Base-by-base conservation (phyloP, 345 rosid genomes). In the Gossypium australe region DNA sequence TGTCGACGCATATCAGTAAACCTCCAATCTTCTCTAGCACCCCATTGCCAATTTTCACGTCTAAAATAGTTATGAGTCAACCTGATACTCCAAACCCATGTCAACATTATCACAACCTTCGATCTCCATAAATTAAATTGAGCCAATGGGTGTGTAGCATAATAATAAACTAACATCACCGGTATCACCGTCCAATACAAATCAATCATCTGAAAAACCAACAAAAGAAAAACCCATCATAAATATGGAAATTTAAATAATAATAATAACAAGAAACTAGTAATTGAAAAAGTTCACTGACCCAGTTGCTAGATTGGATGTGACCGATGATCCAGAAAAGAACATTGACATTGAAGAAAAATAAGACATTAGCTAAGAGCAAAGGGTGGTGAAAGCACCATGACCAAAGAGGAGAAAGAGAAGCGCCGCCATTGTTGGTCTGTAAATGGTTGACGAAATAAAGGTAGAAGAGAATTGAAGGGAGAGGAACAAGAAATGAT, bases 41-140 rank as follows among this genome's bases (percentile, higher is more conserved):
- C 99, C 94, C 92, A 94, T 76, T 89, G 89, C 99, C 99, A 94
- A 22, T 89, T 93, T 80, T 93, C 99, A 52, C 99, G 90, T 86
- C 99, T 82, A 73, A 94, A 87, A 69, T 94, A 94, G 83, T 88
- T 94, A 79, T 94, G 93, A 75, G 89, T 86, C 68, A 94, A 83
- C 85, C 99, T 86, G 51, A 91, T 73, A 81, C 87, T 80, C 99
- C 99, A 94, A 9, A 91, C 63, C 97, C 94, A 93, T 0, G 96
- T 89, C 80, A 91, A 71, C 45, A 73, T 8, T 1, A 87, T 80
- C 73, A 88, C 94, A 59, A 84, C 80, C 56, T 73, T 85, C 4
- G 99, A 94, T 75, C 99, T 89, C 93, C 84, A 86, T 72, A 63
- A 44, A 65, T 89, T 83, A 70, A 78, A 95, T 17, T 77, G 79